Conservation (phyloP, 192 early-diverging fungal genomes). For the Spizellomyces punctatus region DNA sequence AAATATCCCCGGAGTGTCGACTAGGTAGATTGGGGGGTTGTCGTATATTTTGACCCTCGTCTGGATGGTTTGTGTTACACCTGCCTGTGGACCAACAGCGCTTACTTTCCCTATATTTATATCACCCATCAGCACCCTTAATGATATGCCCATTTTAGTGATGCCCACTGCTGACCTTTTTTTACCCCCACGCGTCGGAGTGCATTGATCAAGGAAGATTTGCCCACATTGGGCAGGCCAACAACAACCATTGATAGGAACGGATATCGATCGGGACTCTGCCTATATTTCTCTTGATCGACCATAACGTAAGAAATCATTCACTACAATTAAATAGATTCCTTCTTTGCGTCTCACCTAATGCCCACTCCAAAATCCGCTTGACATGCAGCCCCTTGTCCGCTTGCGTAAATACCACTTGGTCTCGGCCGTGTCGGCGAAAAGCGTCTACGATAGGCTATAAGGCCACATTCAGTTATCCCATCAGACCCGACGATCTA, state of each 20-base stretch:
- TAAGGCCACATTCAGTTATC: neutral
- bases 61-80: slow-evolving; percentile 79
- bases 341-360: slow-evolving; percentile 37
- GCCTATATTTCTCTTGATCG: slow-evolving; percentile 17
- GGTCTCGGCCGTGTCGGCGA: neutral
- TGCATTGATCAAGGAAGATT: slow-evolving; percentile 89
- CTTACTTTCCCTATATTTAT: slow-evolving; percentile 69
- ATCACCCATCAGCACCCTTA: too few relatives aligned
- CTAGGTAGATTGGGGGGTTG: slow-evolving; percentile 87
- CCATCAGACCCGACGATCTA: neutral
- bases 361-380: slow-evolving; percentile 68
- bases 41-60: slow-evolving; percentile 81
- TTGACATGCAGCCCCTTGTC: slow-evolving; percentile 61
- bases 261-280: slow-evolving; percentile 33
- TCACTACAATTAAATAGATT: neutral
- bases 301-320: neutral
- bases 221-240: slow-evolving; percentile 97
- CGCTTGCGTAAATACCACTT: slow-evolving; percentile 62
- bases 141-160: neutral
- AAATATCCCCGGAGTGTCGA: slow-evolving; percentile 92
- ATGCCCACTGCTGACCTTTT: slow-evolving; percentile 49
- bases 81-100: slow-evolving; percentile 80
- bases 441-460: slow-evolving; percentile 18
- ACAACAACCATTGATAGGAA: slow-evolving; percentile 77
- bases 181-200: slow-evolving; percentile 75